A percentile compares a stretch with the other conserved stretches of the same genome.
Conservation (phyloP, 306 rosid species). For the Notholithocarpus densiflorus region DNA sequence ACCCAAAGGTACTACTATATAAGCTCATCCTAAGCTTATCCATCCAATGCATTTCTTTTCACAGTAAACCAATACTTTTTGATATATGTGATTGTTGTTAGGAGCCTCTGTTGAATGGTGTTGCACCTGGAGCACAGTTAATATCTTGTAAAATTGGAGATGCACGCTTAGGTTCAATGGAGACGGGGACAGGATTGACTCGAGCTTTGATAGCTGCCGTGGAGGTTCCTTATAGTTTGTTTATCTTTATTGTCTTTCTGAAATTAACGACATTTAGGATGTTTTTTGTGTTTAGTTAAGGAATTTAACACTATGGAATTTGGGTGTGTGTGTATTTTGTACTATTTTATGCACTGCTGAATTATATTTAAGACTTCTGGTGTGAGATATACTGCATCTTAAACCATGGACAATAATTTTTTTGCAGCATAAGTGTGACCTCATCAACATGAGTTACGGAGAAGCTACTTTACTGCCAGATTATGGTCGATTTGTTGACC, state of each 20-base stretch:
- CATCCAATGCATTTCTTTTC: background rate
- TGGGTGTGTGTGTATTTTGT: background rate
- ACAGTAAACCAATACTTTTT: slow-evolving; percentile 6
- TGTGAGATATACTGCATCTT: slow-evolving; percentile 6
- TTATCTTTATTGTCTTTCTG: slow-evolving; percentile 13
- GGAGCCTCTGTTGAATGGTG: slow-evolving; percentile 97
- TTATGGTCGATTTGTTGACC: slow-evolving; percentile 98
- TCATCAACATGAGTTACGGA: slow-evolving; percentile 96
- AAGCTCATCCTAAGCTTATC: slow-evolving; percentile 27
- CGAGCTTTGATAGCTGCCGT: slow-evolving; percentile 94
- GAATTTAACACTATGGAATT: background rate
- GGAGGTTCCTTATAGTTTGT: slow-evolving; percentile 56
- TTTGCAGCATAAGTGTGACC: slow-evolving; percentile 95
- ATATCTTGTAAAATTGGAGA: slow-evolving; percentile 99
- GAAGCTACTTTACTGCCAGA: slow-evolving; percentile 86
- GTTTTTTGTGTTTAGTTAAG: background rate
- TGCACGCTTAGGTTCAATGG: slow-evolving; percentile 91
- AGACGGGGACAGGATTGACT: slow-evolving; percentile 94
- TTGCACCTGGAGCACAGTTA: slow-evolving; percentile 97
- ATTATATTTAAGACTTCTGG: slow-evolving; percentile 14
- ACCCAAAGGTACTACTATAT: slow-evolving; percentile 65
- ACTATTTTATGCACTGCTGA: background rate
- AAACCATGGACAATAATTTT: slow-evolving; percentile 16
- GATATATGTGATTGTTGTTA: slow-evolving; percentile 35
- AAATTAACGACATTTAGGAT: slow-evolving; percentile 13